A percentile compares a stretch with the other conserved stretches of the same genome.
Evolutionary conservation across 257 asterid genomes (phyloP).

Genomic region (Solanum lignicaule): DNA sequence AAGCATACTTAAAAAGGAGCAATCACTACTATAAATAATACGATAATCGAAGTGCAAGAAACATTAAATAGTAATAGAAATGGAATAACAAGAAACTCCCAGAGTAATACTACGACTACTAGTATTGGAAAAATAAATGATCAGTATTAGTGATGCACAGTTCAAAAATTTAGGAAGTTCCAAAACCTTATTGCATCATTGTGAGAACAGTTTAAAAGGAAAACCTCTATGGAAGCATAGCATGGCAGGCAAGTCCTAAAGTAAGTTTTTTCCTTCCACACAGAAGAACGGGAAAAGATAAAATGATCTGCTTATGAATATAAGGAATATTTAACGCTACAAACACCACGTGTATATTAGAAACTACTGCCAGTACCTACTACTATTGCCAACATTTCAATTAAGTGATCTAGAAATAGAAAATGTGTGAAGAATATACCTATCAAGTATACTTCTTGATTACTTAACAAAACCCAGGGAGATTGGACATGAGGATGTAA

Average conservation of each 20-base stretch:
- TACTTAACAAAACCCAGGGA: not conserved
- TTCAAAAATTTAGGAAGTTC: not conserved
- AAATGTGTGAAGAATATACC: not conserved
- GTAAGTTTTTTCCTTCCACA: not conserved
- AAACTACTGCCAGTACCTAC: not conserved
- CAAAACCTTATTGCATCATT: not conserved
- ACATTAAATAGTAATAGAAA: not conserved
- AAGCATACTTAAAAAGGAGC: not conserved
- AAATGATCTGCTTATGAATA: not conserved
- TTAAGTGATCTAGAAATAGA: not conserved
- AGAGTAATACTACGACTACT: not conserved
- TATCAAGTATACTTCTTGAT: not conserved
- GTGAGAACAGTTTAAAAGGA: not conserved
- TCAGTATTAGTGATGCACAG: not conserved
- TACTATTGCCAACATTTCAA: not conserved
- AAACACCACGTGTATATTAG: not conserved
- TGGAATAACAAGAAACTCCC: not conserved
- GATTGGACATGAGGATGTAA: not conserved
- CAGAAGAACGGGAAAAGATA: not conserved
- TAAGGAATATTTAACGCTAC: not conserved
- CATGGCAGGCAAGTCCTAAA: not conserved
- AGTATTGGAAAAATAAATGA: not conserved
- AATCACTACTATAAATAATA: not conserved
- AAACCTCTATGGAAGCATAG: not conserved
- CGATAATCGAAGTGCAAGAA: not conserved